These are phyloP conservation scores for Mycena kentingensis DNA, from an alignment of 768 basidiomycete species.

Conservation along the genomic window DNA sequence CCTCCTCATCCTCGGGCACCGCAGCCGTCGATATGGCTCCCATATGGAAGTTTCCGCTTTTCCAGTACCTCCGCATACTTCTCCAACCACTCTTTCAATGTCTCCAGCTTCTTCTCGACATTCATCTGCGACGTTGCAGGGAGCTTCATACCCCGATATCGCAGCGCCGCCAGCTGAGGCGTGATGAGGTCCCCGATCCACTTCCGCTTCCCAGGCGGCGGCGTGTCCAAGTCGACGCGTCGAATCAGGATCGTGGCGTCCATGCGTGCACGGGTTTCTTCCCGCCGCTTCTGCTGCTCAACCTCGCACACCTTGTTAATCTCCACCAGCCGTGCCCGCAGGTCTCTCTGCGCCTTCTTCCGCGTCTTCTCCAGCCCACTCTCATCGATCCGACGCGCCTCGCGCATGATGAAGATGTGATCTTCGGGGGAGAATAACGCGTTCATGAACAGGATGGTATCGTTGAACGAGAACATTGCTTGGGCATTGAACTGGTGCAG, in stretches of 20 bases:
- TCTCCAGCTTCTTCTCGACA: no score
- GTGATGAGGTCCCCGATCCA: neutral
- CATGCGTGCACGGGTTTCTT: neutral
- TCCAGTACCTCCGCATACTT: neutral
- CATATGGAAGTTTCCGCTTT: neutral
- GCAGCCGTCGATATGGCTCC: slow-evolving; percentile 8
- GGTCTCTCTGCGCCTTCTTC: neutral
- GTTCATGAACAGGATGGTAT: slow-evolving; percentile 30
- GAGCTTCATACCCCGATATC: no score
- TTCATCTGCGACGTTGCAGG: no score
- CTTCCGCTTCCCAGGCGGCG: no score
- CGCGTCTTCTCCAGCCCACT: neutral
- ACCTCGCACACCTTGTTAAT: neutral
- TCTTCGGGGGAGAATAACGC: slow-evolving; percentile 1
- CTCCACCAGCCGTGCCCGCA: neutral
- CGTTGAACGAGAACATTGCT: slow-evolving; percentile 27
- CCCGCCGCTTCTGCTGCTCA: neutral
- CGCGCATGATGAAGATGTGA: slow-evolving; percentile 6
- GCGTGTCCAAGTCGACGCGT: neutral
- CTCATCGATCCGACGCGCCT: slow-evolving; percentile 2
- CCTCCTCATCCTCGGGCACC: slow-evolving; percentile 5
- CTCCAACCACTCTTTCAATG: slow-evolving; percentile 4
- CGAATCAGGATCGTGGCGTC: neutral
- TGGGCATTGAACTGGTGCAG: slow-evolving; percentile 28
- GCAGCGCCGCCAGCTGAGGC: neutral